Conservation (phyloP, 768 basidiomycete species). For the Trametes gibbosa region DNA sequence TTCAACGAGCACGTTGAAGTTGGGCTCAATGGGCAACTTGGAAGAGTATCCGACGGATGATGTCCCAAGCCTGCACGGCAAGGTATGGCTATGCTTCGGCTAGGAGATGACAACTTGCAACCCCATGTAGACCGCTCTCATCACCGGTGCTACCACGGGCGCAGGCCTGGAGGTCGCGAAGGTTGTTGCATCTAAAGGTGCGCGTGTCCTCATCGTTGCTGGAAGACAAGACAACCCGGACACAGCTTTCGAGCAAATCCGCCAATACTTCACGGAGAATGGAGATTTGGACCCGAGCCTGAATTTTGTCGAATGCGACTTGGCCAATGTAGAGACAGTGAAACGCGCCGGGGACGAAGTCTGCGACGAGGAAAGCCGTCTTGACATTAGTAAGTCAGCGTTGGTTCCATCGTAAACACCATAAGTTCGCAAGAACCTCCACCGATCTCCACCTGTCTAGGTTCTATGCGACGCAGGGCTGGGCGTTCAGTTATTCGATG, state of each 20-base stretch:
- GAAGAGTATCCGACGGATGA: neutral
- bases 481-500: constrained; percentile 27
- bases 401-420: no score
- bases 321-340: constrained; percentile 27
- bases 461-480: constrained; percentile 30
- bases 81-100: neutral
- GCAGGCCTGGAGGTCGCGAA: constrained; percentile 33
- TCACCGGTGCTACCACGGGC: constrained; percentile 31
- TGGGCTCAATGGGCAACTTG: neutral
- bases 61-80: constrained; percentile 4
- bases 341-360: constrained; percentile 29
- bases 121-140: constrained; percentile 26
- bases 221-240: constrained; percentile 26
- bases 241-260: constrained; percentile 26
- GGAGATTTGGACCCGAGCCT: constrained; percentile 17
- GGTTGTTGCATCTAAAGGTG: constrained; percentile 28
- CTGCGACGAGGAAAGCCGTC: constrained; percentile 17
- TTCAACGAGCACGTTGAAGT: neutral
- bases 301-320: constrained; percentile 29
- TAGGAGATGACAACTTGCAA: neutral
- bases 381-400: constrained; percentile 24
- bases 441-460: constrained; percentile 7
- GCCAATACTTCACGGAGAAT: neutral
- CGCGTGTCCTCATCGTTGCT: constrained; percentile 29
- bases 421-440: neutral